Conservation (phyloP, 2,329 filamentous ascomycete species). For the Ophiostoma angusticollis region DNA sequence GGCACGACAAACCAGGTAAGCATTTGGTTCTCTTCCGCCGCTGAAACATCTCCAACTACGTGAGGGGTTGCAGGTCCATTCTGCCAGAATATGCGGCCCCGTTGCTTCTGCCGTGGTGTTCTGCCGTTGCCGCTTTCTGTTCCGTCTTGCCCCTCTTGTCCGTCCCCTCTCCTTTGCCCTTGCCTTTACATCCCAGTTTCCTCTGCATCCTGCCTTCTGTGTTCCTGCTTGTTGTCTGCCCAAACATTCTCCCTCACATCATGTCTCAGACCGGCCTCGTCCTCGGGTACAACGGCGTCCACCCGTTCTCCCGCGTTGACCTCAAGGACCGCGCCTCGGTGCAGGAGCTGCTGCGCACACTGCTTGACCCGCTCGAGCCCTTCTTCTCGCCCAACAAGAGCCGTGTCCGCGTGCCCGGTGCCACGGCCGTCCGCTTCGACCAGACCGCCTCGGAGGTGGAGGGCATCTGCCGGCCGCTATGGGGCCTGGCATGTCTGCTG, state of each 20-base stretch:
- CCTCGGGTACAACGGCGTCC: slow-evolving; percentile 38
- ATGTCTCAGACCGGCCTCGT: slow-evolving; percentile 22
- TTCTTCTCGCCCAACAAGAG: slow-evolving; percentile 58
- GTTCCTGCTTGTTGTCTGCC: neutral
- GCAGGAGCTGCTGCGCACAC: slow-evolving; percentile 46
- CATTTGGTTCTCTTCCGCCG: too few species aligned
- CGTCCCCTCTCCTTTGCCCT: neutral
- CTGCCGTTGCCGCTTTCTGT: neutral
- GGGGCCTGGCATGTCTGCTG: slow-evolving; percentile 59
- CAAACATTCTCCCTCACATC: neutral
- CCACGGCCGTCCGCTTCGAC: slow-evolving; percentile 64
- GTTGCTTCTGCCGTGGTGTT: too few species aligned
- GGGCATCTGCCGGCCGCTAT: slow-evolving; percentile 61
- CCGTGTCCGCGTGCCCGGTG: slow-evolving; percentile 53
- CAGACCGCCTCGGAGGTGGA: slow-evolving; percentile 66
- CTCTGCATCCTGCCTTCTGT: neutral
- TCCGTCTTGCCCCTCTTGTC: neutral
- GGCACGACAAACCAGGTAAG: too few species aligned
- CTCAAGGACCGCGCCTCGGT: slow-evolving; percentile 41
- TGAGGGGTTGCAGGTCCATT: too few species aligned
- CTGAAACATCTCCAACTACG: too few species aligned
- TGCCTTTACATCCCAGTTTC: neutral
- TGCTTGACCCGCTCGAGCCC: slow-evolving; percentile 57
- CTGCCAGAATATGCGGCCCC: too few species aligned
- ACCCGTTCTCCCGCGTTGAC: slow-evolving; percentile 41